Evolutionary conservation across 352 stramenopile genomes (phyloP).

Genomic region (Plasmopara halstedii): DNA sequence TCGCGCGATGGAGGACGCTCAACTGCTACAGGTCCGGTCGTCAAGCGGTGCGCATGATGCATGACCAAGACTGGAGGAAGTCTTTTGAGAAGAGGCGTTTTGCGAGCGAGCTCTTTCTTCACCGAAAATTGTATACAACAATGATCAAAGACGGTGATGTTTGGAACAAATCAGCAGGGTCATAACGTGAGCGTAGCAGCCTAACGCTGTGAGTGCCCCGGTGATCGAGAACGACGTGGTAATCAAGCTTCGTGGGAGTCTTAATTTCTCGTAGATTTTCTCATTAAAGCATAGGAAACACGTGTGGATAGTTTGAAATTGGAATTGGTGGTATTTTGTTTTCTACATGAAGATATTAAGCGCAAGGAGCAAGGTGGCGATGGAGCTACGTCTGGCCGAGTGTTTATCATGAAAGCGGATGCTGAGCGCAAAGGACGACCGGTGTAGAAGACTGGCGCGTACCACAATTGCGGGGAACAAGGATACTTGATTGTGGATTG

Average conservation of each 20-base stretch:
- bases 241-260: background rate
- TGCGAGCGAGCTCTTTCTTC: background rate
- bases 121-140: background rate
- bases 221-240: background rate
- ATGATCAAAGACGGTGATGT: background rate
- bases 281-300: background rate
- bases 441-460: background rate
- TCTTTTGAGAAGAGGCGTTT: background rate
- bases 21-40: background rate
- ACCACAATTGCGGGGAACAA: background rate
- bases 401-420: background rate
- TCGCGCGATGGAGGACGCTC: background rate
- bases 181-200: background rate
- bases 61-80: background rate
- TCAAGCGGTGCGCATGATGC: background rate
- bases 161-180: background rate
- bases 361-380: background rate
- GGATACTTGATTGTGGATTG: background rate
- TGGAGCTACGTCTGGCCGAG: background rate
- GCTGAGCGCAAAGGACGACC: background rate
- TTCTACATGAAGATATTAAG: background rate
- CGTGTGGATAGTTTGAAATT: background rate
- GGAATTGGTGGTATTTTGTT: background rate
- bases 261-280: background rate
- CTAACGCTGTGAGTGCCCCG: background rate